phyloP scores from a whole-genome alignment of 306 rosid genomes.

The Acacia melanoxylon region DNA sequence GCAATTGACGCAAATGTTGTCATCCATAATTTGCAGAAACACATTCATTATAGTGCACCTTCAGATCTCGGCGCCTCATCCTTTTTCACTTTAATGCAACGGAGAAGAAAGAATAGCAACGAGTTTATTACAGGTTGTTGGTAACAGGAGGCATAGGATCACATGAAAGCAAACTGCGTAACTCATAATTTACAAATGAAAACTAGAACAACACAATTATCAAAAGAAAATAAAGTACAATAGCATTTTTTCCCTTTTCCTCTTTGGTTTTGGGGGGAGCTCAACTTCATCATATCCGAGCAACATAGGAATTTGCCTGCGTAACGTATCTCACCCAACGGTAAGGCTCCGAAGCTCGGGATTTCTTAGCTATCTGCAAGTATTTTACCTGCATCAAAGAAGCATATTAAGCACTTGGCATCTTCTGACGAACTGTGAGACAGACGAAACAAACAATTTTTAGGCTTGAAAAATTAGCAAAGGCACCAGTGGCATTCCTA shows the following conservation, averaged over 20 bases:
- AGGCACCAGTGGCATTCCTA: slow-evolving; percentile 9
- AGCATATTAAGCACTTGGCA: slow-evolving; percentile 24
- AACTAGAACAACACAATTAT: slow-evolving; percentile 25
- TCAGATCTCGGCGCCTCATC: background rate
- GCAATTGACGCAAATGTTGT: background rate
- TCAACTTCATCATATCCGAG: slow-evolving; percentile 57
- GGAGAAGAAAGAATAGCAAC: background rate
- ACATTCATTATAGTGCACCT: background rate
- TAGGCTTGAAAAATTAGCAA: background rate
- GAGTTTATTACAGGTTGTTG: slow-evolving; percentile 1
- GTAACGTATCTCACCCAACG: slow-evolving; percentile 92
- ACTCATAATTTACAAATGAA: slow-evolving; percentile 41
- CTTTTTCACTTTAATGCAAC: background rate
- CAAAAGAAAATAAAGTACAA: slow-evolving; percentile 19
- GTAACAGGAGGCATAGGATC: background rate
- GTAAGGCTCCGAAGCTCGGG: slow-evolving; percentile 66
- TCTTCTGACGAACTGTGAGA: background rate
- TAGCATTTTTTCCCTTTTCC: background rate
- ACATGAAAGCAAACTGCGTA: slow-evolving; percentile 27
- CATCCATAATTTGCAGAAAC: no score
- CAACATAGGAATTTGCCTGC: slow-evolving; percentile 75
- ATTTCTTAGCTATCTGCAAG: slow-evolving; percentile 85
- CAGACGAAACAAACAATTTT: background rate
- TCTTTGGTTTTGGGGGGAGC: background rate
- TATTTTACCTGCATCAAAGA: slow-evolving; percentile 70